Base-by-base conservation (phyloP, 768 basidiomycete genomes). In the Pluteus cervinus region DNA sequence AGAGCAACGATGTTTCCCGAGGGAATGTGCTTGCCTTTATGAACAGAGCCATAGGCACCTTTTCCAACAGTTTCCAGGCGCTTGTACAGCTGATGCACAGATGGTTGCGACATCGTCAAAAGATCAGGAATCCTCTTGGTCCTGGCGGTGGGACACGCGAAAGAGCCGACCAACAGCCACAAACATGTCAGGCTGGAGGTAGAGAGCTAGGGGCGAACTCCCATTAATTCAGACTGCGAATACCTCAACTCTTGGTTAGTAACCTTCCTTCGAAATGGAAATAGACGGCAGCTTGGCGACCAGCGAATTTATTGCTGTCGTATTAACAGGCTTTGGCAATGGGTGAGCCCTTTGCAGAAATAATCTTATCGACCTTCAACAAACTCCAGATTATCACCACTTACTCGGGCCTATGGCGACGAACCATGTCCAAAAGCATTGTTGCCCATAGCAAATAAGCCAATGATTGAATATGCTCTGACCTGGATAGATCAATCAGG, bases 21-120 rank as follows among this genome's bases (percentile, higher is more conserved):
- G 1, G 81, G 72, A 34, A 86, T 74, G 49, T 98, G 85, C 38
- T 80, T 67, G 10, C 90, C 94, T 55, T 85, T 89, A 68, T 93
- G 89, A 10, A 99, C 94, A 7, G 90, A 89, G 30, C 96, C 94
- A 61, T 92, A 97, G 1, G 91, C 87, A 44, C 93, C 94, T 61
- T 90, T 92, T 22, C 94, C 93, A 23, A 94, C 73, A n/a, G 88
- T 84, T 60, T 94, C 89, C 28, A 93, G 77, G 52, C 88, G 82
- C 56, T 78, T 68, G 62, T 85, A 89, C 48, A 89, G 75, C 51
- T 86, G 77, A 61, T 86, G 85, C 20, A 86, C 84, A 26, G 79
- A 76, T 28, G 62, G 68, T 47, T 78, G 75, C 35, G 69, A 53
- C 60, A 65, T 63, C 38, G 46, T 43, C 26, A 28, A 28, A 28